Conservation (phyloP, 306 rosid species). For the Cyamopsis tetragonoloba region DNA sequence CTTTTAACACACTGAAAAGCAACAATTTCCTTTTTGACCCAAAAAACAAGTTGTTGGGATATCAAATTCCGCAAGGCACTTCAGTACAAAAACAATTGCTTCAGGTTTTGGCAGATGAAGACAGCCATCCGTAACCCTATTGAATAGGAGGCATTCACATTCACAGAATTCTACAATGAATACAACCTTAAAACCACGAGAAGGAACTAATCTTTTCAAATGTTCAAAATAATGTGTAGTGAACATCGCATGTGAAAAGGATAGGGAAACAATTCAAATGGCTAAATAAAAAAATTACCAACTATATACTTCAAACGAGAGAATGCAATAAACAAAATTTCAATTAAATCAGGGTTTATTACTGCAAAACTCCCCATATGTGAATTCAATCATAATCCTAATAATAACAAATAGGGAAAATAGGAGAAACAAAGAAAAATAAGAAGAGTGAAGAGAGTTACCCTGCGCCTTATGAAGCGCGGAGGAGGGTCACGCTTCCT, state of each 20-base stretch:
- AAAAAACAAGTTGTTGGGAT: too few species aligned
- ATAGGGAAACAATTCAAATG: not conserved
- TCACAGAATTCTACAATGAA: not conserved
- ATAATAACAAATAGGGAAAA: not conserved
- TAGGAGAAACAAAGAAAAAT: not conserved
- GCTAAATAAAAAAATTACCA: not conserved
- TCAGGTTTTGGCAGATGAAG: not conserved
- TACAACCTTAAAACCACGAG: not conserved
- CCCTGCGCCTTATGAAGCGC: constrained; percentile 86
- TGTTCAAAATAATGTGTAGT: not conserved
- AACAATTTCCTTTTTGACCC: not conserved
- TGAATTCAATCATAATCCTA: not conserved
- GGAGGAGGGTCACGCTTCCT: constrained; percentile 90
- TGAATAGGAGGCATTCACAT: not conserved
- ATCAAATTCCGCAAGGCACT: too few species aligned
- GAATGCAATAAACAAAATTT: not conserved
- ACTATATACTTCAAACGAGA: not conserved
- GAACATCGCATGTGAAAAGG: not conserved
- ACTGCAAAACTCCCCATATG: not conserved
- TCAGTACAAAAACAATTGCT: not conserved
- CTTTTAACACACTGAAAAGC: too few species aligned
- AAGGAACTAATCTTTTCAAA: not conserved
- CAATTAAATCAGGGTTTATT: not conserved
- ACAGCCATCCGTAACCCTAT: not conserved
- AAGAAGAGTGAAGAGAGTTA: not conserved